phyloP scores from a whole-genome alignment of 805 yeast genomes.

The Saturnispora kantuleensis region DNA sequence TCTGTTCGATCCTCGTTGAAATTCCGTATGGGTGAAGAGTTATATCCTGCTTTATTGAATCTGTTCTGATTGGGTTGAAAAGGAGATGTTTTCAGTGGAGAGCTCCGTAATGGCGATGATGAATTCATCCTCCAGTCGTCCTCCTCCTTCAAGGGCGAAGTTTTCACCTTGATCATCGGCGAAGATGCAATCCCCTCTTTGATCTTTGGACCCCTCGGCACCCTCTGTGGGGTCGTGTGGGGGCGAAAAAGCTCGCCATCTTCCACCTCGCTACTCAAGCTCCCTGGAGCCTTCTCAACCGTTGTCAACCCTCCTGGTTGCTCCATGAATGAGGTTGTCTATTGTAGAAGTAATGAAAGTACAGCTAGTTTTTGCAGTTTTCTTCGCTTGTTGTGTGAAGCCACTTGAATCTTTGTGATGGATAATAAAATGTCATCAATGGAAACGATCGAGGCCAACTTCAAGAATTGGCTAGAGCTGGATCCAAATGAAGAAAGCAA shows the following conservation, averaged over 20 bases:
- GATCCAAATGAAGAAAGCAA: constrained; percentile 1
- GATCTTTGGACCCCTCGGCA: too few species aligned
- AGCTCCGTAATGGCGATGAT: constrained; percentile 11
- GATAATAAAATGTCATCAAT: background rate
- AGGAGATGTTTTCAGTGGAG: constrained; percentile 26
- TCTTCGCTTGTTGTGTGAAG: too few species aligned
- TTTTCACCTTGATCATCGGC: background rate
- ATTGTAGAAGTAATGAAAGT: too few species aligned
- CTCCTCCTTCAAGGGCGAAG: background rate
- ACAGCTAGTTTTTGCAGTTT: too few species aligned
- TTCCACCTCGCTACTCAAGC: too few species aligned
- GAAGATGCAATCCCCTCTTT: too few species aligned
- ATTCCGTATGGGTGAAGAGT: constrained; percentile 4
- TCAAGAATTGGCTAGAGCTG: constrained; percentile 1
- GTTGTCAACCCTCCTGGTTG: too few species aligned
- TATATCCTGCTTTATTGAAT: background rate
- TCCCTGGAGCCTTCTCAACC: too few species aligned
- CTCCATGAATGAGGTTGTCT: too few species aligned
- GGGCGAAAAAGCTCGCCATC: too few species aligned
- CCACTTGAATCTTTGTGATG: background rate
- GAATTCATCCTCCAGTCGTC: background rate
- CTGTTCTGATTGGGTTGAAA: constrained; percentile 5
- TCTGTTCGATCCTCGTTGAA: background rate
- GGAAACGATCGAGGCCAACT: constrained; percentile 1
- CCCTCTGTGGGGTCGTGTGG: too few species aligned